Conservation (phyloP, 495 filamentous ascomycete species). For the Lichina pygmaea region DNA sequence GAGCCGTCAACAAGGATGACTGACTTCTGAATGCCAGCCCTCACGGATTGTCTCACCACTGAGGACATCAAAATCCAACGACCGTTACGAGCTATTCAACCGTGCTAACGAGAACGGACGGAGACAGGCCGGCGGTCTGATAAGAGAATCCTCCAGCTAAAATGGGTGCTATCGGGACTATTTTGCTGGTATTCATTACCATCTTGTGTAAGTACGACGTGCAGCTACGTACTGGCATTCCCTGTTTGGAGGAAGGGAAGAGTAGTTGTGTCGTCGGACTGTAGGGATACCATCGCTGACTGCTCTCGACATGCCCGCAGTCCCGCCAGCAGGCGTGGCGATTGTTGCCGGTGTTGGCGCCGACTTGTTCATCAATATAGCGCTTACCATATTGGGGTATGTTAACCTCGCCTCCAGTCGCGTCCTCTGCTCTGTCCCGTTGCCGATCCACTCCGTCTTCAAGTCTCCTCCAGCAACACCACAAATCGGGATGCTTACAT, state of each 20-base stretch:
- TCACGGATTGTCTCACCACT: no score
- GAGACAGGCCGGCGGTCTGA: no score
- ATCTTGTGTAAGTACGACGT: slow-evolving; percentile 1
- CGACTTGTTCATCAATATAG: slow-evolving; percentile 39
- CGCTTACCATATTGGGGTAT: slow-evolving; percentile 32
- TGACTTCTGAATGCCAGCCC: no score
- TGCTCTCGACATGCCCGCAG: slow-evolving; percentile 9
- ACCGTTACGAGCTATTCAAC: no score
- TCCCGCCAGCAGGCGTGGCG: slow-evolving; percentile 36
- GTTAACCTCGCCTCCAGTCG: slow-evolving; percentile 5
- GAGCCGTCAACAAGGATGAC: no score
- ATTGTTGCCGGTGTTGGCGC: slow-evolving; percentile 32
- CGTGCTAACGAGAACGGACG: no score
- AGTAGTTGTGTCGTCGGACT: neutral
- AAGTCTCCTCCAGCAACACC: neutral
- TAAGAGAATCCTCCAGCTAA: neutral
- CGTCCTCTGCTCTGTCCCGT: neutral
- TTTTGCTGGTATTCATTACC: slow-evolving; percentile 3
- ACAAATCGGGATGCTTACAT: neutral
- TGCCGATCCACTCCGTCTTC: neutral
- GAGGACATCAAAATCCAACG: no score
- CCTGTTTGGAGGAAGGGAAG: neutral
- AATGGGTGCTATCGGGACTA: slow-evolving; percentile 2
- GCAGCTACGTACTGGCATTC: neutral
- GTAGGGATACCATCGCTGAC: no score